Evolutionary conservation across 1,139 yeast genomes (phyloP), one percentile per base, ranked within the genome.

Genomic region (Trichomonascaceae sp.): DNA sequence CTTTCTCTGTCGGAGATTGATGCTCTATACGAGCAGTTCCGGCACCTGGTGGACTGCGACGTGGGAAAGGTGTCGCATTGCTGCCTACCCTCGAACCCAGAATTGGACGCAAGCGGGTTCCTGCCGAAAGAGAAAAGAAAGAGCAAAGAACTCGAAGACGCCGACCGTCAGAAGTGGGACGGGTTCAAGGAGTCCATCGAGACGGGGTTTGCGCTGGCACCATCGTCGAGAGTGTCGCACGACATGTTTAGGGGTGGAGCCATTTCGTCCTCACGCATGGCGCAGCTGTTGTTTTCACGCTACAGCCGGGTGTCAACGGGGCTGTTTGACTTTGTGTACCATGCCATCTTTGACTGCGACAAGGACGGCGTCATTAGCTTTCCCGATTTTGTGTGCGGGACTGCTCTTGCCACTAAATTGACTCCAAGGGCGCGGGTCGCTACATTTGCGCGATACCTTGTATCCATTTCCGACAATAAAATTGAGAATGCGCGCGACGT

Each of bases 1-100:
- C 31, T 44, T 39, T 34, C 39, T 5, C 26, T 39, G 11, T 37
- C 43, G 11, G 52, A 50, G 17, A 37, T 49, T 8, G 48, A 42
- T 26, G 50, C 51, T 4, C 38, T 50, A 17, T 45, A 43, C 28
- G 48, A 45, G 15, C 52, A 50, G 36, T 51, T 47, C 36, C 36
- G 36, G 26, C 39, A 44, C 15, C 40, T 51, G 15, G 44, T 42
- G 4, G 47, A 46, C 26, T 30, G 31, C 14, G 27, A 30, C 17
- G 28, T 27, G 16, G 14, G 15, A 3, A 26, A 22, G 9, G 14
- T 9, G 6, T 16, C 20, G 8, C 11, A 18, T 9, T 5, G 27
- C 6, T 32, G 11, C 13, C 14, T 17, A 8, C n/a, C n/a, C n/a
- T 8, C 6, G 6, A 20, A 20, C 23, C 6, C 6, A 6, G 11